Conservation (phyloP, 345 rosid species). For the Draba incana region DNA sequence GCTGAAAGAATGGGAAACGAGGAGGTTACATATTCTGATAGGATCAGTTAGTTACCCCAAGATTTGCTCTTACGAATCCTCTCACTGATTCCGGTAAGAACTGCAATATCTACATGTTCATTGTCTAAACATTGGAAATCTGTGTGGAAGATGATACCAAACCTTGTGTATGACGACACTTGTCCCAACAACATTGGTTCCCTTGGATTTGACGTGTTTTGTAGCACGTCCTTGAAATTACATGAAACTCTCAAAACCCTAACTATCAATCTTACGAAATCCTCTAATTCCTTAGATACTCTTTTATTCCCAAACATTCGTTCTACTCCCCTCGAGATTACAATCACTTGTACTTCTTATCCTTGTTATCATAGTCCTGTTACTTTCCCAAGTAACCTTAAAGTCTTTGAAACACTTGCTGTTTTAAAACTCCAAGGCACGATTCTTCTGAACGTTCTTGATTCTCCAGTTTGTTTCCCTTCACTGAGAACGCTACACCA, state of each 20-base stretch:
- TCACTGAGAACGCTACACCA: constrained; percentile 11
- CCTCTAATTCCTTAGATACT: not conserved
- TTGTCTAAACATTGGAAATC: constrained; percentile 29
- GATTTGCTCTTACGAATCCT: constrained; percentile 28
- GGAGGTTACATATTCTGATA: not conserved
- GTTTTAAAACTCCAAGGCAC: constrained; percentile 22
- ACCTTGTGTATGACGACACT: not conserved
- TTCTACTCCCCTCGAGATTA: constrained; percentile 8
- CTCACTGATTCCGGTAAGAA: not conserved
- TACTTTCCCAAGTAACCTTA: constrained; percentile 6
- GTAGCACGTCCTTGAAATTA: constrained; percentile 14
- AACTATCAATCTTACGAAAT: constrained; percentile 2
- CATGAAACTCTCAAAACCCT: constrained; percentile 31
- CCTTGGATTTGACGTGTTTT: constrained; percentile 13
- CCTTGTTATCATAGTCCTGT: not conserved
- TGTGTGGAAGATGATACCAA: constrained; percentile 22
- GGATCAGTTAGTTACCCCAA: constrained; percentile 24
- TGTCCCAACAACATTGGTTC: not conserved
- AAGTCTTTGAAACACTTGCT: constrained; percentile 10
- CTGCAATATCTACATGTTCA: constrained; percentile 21
- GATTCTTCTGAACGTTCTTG: constrained; percentile 1
- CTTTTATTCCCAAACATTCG: not conserved
- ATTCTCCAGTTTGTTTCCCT: constrained; percentile 24
- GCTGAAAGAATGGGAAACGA: not conserved
- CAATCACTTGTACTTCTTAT: constrained; percentile 1